Base-by-base conservation (phyloP, 306 rosid species). In the Aeschynomene evenia region DNA sequence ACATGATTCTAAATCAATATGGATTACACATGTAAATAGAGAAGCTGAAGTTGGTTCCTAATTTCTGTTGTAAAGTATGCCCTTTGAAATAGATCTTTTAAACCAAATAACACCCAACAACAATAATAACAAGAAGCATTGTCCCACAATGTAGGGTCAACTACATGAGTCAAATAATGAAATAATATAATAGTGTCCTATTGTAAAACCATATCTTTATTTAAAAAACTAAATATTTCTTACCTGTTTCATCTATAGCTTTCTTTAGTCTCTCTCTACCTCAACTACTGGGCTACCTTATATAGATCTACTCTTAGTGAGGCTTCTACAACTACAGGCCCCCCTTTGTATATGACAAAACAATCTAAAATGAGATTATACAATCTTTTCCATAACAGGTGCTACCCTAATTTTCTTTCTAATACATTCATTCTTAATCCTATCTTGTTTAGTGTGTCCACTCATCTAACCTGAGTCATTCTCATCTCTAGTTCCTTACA, bases 91-190 rank as follows among this genome's bases (percentile, higher is more conserved):
- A 20, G 15, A 56, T 65, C 28, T 48, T 52, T 66, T 46, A 16
- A 57, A 49, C n/a, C 50, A 72, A 56, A 57, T 20, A 71, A 37
- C 36, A 54, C 33, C 63, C 70, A 63, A 43, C 1, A 4, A 13
- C 48, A 39, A 39, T n/a, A 4, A 40, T 11, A 40, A 11, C 6
- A 40, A 40, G 4, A 11, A 40, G 13, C 4, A 14, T 13, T 40
- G 48, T 40, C n/a, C 48, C 48, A 7, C 6, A 10, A 2, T 40
- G 15, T 40, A 16, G 48, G 48, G 15, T 40, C 15, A 11, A 6
- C 48, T 0, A 40, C 48, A 40, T 40, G 15, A 40, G 0, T 11
- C 18, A 40, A 6, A 40, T 6, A 40, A 40, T 40, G 14, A 4
- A 4, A 39, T 39, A 13, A 8, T 36, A 36, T 6, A 0, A 40